Percentiles rank a stretch among this genome's conserved stretches.
Evolutionary conservation across 768 basidiomycete genomes (phyloP).

Genomic region (Gymnopilus junonius): DNA sequence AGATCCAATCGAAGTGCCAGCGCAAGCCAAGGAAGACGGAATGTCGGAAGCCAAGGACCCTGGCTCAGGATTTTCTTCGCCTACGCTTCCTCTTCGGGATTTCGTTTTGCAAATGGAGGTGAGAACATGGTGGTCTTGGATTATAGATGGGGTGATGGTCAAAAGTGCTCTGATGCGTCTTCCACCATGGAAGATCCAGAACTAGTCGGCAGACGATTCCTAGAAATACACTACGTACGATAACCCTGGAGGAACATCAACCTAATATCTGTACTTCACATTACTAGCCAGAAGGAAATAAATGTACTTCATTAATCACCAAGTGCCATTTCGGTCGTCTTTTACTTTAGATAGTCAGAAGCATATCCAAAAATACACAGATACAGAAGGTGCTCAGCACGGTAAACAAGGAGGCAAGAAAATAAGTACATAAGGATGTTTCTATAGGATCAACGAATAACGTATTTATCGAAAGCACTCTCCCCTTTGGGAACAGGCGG

Average conservation of each 20-base stretch:
- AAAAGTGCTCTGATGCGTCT: not conserved
- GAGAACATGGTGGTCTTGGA: slow-evolving; percentile 4
- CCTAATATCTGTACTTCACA: not conserved
- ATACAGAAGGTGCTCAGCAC: too few relatives aligned
- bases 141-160: not conserved
- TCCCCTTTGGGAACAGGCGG: slow-evolving; percentile 35
- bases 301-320: too few relatives aligned
- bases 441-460: slow-evolving; percentile 43
- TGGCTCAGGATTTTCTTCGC: not conserved
- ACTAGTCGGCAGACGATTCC: not conserved
- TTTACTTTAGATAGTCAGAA: too few relatives aligned
- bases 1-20: not conserved
- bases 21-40: not conserved
- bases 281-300: not conserved
- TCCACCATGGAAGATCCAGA: slow-evolving; percentile 1
- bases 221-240: not conserved
- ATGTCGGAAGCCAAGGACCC: not conserved
- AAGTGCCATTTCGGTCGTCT: too few relatives aligned
- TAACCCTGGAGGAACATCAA: not conserved
- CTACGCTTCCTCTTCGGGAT: not conserved
- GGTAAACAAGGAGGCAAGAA: too few relatives aligned
- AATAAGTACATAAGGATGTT: not conserved
- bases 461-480: slow-evolving; percentile 51
- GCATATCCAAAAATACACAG: too few relatives aligned
- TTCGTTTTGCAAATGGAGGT: not conserved